Conservation (phyloP, 2,329 filamentous ascomycete genomes). For the Trichophyton mentagrophytes region DNA sequence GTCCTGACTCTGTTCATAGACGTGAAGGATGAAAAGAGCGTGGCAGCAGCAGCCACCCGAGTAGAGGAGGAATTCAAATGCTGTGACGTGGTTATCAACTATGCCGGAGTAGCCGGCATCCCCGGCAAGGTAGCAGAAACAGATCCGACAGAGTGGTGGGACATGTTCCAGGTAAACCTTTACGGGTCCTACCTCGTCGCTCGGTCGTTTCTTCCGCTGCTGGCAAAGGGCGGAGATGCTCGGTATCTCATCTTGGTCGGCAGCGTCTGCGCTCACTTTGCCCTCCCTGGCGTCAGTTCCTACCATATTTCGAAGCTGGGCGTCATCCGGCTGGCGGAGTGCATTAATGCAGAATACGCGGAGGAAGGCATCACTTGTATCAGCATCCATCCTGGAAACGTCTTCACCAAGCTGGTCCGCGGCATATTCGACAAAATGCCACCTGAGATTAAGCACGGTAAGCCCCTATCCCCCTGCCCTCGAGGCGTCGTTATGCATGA, state of each 20-base stretch:
- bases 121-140: constrained; percentile 21
- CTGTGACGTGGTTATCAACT: constrained; percentile 39
- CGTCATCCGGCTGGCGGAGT: constrained; percentile 39
- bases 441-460: constrained; percentile 1
- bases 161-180: constrained; percentile 38
- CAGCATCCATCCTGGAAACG: constrained; percentile 30
- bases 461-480: not conserved
- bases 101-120: constrained; percentile 29
- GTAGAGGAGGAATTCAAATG: constrained; percentile 22
- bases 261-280: constrained; percentile 31
- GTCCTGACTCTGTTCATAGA: constrained; percentile 36
- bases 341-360: constrained; percentile 35
- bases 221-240: constrained; percentile 16
- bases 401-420: constrained; percentile 28
- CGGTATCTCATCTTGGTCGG: constrained; percentile 39
- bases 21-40: constrained; percentile 28
- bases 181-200: constrained; percentile 36
- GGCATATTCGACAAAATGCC: constrained; percentile 19
- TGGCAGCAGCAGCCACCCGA: constrained; percentile 24
- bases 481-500: not conserved
- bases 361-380: constrained; percentile 32
- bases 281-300: constrained; percentile 25
- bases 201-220: constrained; percentile 36
- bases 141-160: constrained; percentile 30
- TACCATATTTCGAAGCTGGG: constrained; percentile 42